These are phyloP conservation scores for Magnusiomyces tetraspermus DNA, from an alignment of 1,139 yeast genomes.

Conservation along the genomic window DNA sequence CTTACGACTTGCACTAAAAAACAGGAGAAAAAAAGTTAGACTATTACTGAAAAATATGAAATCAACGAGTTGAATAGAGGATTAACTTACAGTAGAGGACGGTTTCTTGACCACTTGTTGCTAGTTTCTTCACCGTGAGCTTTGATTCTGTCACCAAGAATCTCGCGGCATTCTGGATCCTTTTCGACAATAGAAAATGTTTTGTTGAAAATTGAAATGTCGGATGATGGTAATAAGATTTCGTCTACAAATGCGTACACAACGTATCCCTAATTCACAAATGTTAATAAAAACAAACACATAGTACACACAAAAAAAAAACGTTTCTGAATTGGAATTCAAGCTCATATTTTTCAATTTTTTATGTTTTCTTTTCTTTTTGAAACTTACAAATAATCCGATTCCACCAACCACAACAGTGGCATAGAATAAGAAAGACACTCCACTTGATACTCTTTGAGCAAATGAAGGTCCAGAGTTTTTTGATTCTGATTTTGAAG, in stretches of 20 bases:
- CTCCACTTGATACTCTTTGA: constrained; percentile 22
- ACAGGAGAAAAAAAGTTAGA: neutral
- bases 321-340: too few species aligned
- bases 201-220: constrained; percentile 78
- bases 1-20: constrained; percentile 28
- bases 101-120: constrained; percentile 77
- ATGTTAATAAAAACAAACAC: too few species aligned
- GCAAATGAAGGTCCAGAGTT: neutral
- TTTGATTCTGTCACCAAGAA: constrained; percentile 55
- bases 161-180: constrained; percentile 49
- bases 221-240: constrained; percentile 79
- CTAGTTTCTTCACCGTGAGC: constrained; percentile 72
- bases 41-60: too few species aligned
- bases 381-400: constrained; percentile 37
- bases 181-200: constrained; percentile 70
- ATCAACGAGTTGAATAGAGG: neutral
- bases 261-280: constrained; percentile 53
- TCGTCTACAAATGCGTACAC: constrained; percentile 70
- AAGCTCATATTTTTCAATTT: too few species aligned
- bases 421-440: constrained; percentile 45
- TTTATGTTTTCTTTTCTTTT: neutral
- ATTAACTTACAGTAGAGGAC: constrained; percentile 52
- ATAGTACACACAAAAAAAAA: too few species aligned
- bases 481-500: too few species aligned
- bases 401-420: constrained; percentile 46